Conservation (phyloP, 108 stramenopile genomes). For the Cyclotella cryptica region DNA sequence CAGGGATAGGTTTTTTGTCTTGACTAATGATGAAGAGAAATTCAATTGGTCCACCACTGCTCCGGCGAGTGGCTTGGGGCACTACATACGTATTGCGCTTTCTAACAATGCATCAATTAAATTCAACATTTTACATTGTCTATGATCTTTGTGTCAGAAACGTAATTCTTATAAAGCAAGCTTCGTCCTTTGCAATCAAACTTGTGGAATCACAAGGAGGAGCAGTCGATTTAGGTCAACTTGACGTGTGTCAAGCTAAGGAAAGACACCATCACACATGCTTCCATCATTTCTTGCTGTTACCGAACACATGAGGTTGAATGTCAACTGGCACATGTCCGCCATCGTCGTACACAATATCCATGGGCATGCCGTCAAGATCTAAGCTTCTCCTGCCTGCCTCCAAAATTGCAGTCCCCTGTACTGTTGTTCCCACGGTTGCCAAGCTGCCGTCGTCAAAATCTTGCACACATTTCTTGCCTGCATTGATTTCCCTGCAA, state of each 20-base stretch:
- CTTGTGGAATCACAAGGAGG: too few species aligned
- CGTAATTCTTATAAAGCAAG: background rate
- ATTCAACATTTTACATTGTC: too few species aligned
- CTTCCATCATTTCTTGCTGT: background rate
- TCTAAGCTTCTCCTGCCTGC: conserved; percentile 95
- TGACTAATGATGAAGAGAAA: background rate
- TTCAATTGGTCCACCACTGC: too few species aligned
- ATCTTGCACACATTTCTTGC: conserved; percentile 65
- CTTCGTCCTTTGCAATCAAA: too few species aligned
- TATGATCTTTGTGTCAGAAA: background rate
- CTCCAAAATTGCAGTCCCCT: conserved; percentile 98
- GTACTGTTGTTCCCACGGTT: conserved; percentile 93
- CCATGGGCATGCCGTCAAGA: conserved; percentile 84
- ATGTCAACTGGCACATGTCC: conserved; percentile 65
- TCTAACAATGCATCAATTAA: too few species aligned
- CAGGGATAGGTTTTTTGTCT: conserved; percentile 31
- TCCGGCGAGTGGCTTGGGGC: too few species aligned
- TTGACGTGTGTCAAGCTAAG: background rate
- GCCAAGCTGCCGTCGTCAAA: conserved; percentile 93
- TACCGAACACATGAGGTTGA: conserved; percentile 61
- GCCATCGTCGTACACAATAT: conserved; percentile 85
- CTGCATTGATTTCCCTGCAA: conserved; percentile 62
- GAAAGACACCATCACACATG: background rate
- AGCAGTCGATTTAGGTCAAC: too few species aligned
- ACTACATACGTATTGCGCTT: too few species aligned